Evolutionary conservation across 495 filamentous ascomycete genomes (phyloP), one percentile per base, ranked within the genome.

Genomic region (Penicillium chermesinum): DNA sequence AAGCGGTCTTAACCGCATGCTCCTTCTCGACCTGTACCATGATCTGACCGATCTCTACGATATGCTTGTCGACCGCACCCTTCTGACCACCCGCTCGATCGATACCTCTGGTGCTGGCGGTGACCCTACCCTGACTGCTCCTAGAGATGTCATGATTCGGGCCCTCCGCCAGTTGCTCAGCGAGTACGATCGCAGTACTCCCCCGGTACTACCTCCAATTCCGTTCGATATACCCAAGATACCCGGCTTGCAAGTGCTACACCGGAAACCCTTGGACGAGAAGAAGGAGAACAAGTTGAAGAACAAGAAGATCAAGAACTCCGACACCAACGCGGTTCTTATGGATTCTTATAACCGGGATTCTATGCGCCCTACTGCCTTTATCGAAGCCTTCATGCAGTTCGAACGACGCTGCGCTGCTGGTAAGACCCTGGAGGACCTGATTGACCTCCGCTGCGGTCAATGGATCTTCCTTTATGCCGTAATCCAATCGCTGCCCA

Each of bases 401-500:
- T 91, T 95, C 52, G 94, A 97, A 69, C 70, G 78, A 10, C 86
- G 85, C 36, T 81, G 81, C 36, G 86, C 85, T 6, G 78, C 80
- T 44, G 80, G 82, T n/a, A 87, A 82, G 57, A 80, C 73, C 22
- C 66, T 87, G 3, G 76, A 83, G 7, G 89, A 96, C 44, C 70
- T 96, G 7, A 68, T 72, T 15, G 87, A 95, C 55, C 76, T 88
- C 48, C 81, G 93, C 18, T 78, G 82, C 27, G 93, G 93, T 14
- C 81, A 91, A 59, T 98, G 94, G 94, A 78, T 98, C 35, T 95
- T 98, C 75, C 72, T 96, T 37, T 97, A 98, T 63, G 86, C 84
- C 18, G 81, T 95, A 12, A 74, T 97, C 10, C 91, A 98, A 65
- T 84, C 89, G 0, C 79, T 97, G 12, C 94, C 94, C 1, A 81